A percentile compares a stretch with the other conserved stretches of the same genome.
phyloP scores from a whole-genome alignment of 345 rosid genomes.

The Salix viminalis region DNA sequence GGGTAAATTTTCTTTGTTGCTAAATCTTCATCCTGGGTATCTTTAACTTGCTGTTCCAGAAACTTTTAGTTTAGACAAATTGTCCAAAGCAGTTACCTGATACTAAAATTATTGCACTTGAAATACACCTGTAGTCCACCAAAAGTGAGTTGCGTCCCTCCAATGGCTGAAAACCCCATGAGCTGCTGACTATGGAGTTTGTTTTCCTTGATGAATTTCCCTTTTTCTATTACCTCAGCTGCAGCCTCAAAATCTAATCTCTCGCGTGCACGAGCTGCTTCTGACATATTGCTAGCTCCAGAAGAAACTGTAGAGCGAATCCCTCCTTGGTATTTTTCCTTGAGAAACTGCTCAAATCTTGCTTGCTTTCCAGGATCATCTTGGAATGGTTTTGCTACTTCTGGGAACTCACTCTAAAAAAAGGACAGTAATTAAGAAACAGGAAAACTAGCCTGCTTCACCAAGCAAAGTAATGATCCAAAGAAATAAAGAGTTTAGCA shows the following conservation, averaged over 20 bases:
- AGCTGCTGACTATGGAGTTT: constrained; percentile 35
- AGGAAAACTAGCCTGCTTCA: neutral
- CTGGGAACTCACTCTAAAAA: constrained; percentile 51
- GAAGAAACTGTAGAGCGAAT: constrained; percentile 57
- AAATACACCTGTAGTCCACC: constrained; percentile 67
- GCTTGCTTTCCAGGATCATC: constrained; percentile 82
- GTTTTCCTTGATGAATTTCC: constrained; percentile 47
- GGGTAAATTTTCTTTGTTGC: constrained; percentile 46
- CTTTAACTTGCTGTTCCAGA: constrained; percentile 53
- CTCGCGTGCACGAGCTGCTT: constrained; percentile 89
- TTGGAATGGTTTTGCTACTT: constrained; percentile 73
- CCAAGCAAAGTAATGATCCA: neutral
- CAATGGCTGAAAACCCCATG: constrained; percentile 46
- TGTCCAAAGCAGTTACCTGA: constrained; percentile 12
- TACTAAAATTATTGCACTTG: constrained; percentile 6
- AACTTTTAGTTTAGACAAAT: constrained; percentile 10
- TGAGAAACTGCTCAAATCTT: constrained; percentile 89
- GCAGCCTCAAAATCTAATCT: constrained; percentile 95
- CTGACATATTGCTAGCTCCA: constrained; percentile 65
- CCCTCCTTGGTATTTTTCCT: constrained; percentile 87
- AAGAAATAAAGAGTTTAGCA: neutral
- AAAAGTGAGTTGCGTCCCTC: constrained; percentile 69
- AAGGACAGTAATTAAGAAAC: neutral
- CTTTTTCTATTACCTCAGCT: constrained; percentile 85
- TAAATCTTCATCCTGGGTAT: constrained; percentile 45